A percentile compares a stretch with the other conserved stretches of the same genome.
phyloP scores from a whole-genome alignment of 2,329 filamentous ascomycete species.

The Orbilia javanica region DNA sequence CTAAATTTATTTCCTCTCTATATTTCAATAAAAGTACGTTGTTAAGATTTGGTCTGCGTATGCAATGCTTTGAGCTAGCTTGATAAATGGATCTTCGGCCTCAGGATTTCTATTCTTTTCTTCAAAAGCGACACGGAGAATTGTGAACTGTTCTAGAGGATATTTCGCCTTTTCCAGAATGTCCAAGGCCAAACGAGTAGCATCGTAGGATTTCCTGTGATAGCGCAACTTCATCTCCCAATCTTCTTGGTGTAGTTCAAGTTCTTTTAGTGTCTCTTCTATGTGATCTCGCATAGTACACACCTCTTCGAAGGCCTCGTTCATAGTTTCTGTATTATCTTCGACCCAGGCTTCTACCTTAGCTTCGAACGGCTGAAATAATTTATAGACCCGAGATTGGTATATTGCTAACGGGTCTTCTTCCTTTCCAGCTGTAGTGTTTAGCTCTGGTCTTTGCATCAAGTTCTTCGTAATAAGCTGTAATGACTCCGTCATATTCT shows the following conservation, averaged over 20 bases:
- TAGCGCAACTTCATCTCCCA: not conserved
- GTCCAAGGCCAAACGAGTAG: not conserved
- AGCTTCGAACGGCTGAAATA: not conserved
- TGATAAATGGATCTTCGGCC: conserved; percentile 16
- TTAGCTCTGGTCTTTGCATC: not conserved
- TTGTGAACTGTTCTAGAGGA: conserved; percentile 4
- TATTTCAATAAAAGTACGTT: not conserved
- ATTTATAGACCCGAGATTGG: not conserved
- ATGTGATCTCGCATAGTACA: not conserved
- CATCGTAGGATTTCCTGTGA: not conserved
- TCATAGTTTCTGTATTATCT: not conserved
- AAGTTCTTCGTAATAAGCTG: not conserved
- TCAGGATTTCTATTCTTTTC: not conserved
- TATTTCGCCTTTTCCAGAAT: not conserved
- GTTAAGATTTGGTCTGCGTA: not conserved
- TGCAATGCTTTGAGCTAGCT: conserved; percentile 25
- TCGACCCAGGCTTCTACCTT: not conserved
- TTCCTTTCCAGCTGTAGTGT: not conserved
- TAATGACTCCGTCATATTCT: not conserved
- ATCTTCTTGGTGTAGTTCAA: not conserved
- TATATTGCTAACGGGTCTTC: not conserved
- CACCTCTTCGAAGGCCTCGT: not conserved
- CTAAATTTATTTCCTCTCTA: too few species aligned
- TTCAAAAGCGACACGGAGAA: conserved; percentile 13
- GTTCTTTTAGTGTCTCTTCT: not conserved